Base-by-base conservation (phyloP, 805 yeast genomes). In the Kodamaea restingae region DNA sequence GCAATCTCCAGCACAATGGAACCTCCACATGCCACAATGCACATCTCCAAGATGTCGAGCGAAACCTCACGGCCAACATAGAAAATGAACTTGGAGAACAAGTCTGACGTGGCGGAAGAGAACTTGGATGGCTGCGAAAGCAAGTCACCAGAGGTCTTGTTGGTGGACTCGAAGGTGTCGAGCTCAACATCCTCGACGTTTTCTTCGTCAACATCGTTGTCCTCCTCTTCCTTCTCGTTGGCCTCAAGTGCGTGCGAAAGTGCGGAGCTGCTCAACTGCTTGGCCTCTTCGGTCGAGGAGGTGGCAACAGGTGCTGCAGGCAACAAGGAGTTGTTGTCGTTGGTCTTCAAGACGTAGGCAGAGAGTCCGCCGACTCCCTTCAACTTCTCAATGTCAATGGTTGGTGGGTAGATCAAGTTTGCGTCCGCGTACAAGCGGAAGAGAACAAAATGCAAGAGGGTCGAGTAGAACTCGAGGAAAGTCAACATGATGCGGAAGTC, bases 401-500 rank as follows among this genome's bases (percentile, higher is more conserved):
- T 78, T 42, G 98, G 98, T 30, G 98, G 98, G 61, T 90, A 93
- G 22, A 86, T 81, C 55, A 93, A 76, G 46, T 82, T 90, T 24
- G 82, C 73, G 51, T 88, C 98, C 15, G 84, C 78, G 70, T 88
- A 93, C 46, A 93, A 75, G 61, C 85, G 84, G 75, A 60, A 93
- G 40, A 91, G 71, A 15, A 84, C 90, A 58, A 93, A 93, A 57
- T 88, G 95, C 55, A 90, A 65, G 51, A 93, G 67, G 18, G 98
- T 91, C 14, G 96, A 82, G 68, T 93, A 93, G 65, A 93, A 90
- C 67, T 93, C 98, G 57, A 93, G 75, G 66, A 93, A 93, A 1
- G 98, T 91, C 56, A 88, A 73, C 98, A 93, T 93, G 70, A 93
- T 88, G 64, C 93, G 78, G 72, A 93, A 91, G 66, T 93, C 98